Evolutionary conservation across 257 asterid genomes (phyloP).

Genomic region (Solanum paucissectum): DNA sequence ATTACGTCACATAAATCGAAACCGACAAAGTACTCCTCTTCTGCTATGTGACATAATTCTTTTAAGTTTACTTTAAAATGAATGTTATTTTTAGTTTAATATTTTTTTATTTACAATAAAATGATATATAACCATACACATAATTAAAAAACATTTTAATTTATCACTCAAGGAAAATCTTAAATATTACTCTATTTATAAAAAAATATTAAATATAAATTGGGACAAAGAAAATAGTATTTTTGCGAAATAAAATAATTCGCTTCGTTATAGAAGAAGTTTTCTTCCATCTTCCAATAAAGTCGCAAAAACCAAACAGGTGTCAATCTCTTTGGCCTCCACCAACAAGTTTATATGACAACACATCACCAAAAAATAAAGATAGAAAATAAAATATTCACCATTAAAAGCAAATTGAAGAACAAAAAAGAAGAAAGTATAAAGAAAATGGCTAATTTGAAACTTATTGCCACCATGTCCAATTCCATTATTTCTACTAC

Average conservation of each 20-base stretch:
- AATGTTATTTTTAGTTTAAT: too few relatives aligned
- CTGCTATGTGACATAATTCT: too few relatives aligned
- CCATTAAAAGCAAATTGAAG: not conserved
- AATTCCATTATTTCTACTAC: constrained; percentile 6
- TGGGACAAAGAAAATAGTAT: rapidly evolving
- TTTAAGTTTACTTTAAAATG: too few relatives aligned
- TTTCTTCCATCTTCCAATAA: not conserved
- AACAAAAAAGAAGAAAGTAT: not conserved
- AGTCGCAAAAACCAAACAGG: not conserved
- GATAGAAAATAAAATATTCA: not conserved
- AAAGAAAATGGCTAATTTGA: constrained; percentile 16
- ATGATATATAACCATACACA: too few relatives aligned
- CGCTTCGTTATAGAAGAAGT: not conserved
- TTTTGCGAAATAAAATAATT: too few relatives aligned
- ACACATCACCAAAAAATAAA: not conserved
- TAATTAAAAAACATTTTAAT: too few relatives aligned
- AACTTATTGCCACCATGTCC: constrained; percentile 6
- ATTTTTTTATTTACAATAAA: too few relatives aligned
- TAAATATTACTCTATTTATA: too few relatives aligned
- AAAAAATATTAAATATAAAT: too few relatives aligned
- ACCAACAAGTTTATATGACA: not conserved
- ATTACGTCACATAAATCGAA: too few relatives aligned
- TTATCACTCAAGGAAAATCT: too few relatives aligned
- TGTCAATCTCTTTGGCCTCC: not conserved
- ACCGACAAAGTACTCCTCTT: too few relatives aligned